A percentile compares a stretch with the other conserved stretches of the same genome.
phyloP scores from a whole-genome alignment of 2,329 filamentous ascomycete species.

The Triangularia verruculosa region DNA sequence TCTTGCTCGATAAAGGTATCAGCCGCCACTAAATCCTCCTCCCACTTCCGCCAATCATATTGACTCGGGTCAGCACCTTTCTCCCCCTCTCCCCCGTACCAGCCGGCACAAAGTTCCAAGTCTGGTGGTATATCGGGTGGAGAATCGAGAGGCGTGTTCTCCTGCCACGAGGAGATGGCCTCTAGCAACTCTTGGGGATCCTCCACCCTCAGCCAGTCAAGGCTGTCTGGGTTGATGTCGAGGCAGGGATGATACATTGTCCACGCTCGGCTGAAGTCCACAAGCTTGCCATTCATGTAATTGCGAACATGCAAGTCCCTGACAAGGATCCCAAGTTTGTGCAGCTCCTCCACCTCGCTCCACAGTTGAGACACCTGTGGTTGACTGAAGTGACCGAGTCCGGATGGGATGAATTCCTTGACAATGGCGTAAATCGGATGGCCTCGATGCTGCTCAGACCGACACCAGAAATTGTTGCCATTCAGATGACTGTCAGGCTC shows the following conservation, averaged over 20 bases:
- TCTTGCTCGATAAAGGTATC: too few relatives aligned
- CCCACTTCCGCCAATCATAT: conserved; percentile 1
- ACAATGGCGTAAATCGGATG: conserved; percentile 18
- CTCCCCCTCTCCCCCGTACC: neutral
- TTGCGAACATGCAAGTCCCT: conserved; percentile 9
- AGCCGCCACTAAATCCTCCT: neutral
- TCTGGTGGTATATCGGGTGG: neutral
- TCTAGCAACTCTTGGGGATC: neutral
- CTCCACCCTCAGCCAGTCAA: neutral
- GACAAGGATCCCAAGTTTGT: conserved; percentile 15
- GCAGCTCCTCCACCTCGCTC: conserved; percentile 12
- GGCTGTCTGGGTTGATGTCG: neutral
- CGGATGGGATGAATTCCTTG: conserved; percentile 2
- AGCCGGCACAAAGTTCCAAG: neutral
- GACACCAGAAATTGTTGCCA: conserved; percentile 9
- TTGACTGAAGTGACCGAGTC: neutral
- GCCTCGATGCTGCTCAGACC: conserved; percentile 1
- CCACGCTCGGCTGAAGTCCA: conserved; percentile 18
- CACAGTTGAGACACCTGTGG: conserved; percentile 3
- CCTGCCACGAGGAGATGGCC: neutral
- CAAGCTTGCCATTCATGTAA: conserved; percentile 13
- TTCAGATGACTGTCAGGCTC: too few relatives aligned
- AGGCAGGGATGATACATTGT: conserved; percentile 13
- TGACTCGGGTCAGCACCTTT: neutral
- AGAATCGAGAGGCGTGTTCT: neutral